phyloP scores from a whole-genome alignment of 1,284 basidiomycete genomes.

The Pseudozyma flocculosa region DNA sequence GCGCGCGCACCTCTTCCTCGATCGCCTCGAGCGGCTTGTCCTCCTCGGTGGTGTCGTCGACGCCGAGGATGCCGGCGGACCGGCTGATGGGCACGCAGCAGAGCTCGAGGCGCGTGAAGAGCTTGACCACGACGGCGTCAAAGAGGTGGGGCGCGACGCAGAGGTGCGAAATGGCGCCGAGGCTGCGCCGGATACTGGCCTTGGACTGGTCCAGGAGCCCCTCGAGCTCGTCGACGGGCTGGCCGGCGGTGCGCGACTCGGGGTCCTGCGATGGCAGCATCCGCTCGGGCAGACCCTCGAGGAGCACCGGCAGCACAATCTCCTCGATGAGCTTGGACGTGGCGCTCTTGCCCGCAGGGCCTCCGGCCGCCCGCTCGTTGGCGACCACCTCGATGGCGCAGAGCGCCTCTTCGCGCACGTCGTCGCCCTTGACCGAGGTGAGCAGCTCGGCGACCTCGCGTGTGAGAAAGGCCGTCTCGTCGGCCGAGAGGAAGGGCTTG shows the following conservation, averaged over 20 bases:
- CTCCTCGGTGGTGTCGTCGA: constrained; percentile 73
- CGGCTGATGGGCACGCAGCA: constrained; percentile 69
- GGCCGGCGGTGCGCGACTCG: constrained; percentile 11
- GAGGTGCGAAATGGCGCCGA: constrained; percentile 73
- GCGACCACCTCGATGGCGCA: constrained; percentile 24
- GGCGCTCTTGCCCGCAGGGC: constrained; percentile 66
- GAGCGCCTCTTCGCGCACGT: constrained; percentile 59
- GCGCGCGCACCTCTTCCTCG: constrained; percentile 57
- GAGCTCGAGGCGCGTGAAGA: constrained; percentile 78
- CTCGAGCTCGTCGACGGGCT: constrained; percentile 27
- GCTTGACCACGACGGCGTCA: constrained; percentile 75
- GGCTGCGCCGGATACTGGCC: constrained; percentile 62
- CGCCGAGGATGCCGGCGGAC: constrained; percentile 60
- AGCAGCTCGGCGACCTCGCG: constrained; percentile 72
- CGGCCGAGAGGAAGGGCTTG: constrained; percentile 65
- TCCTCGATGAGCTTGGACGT: constrained; percentile 71
- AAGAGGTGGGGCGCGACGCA: constrained; percentile 78
- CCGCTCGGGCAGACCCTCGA: constrained; percentile 35
- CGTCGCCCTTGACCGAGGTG: constrained; percentile 65
- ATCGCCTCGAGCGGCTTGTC: constrained; percentile 66
- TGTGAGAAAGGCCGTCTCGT: constrained; percentile 78
- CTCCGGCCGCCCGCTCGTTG: constrained; percentile 70
- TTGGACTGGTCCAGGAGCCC: constrained; percentile 21
- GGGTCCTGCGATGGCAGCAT: constrained; percentile 22
- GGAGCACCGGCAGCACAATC: constrained; percentile 59